A percentile compares a stretch with the other conserved stretches of the same genome.
Evolutionary conservation across 768 basidiomycete species (phyloP).

Genomic region (Chiua virens): DNA sequence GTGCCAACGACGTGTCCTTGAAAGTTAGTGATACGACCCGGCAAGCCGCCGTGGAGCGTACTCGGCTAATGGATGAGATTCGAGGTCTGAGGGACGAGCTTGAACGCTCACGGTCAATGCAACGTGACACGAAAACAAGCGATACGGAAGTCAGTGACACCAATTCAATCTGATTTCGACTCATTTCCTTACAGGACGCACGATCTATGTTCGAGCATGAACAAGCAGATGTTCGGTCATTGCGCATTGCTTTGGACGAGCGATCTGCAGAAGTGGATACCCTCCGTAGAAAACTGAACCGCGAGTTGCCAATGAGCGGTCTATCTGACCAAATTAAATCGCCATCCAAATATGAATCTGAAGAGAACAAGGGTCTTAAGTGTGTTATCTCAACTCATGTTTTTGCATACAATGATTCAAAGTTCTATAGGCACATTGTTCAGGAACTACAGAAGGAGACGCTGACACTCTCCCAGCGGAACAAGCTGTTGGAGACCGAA

Average conservation of each 20-base stretch:
- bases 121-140: slow-evolving; percentile 25
- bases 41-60: slow-evolving; percentile 50
- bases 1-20: slow-evolving; percentile 41
- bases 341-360: slow-evolving; percentile 52
- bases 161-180: not conserved
- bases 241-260: slow-evolving; percentile 37
- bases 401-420: not conserved
- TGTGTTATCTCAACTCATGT: slow-evolving; percentile 27
- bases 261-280: slow-evolving; percentile 54
- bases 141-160: slow-evolving; percentile 19
- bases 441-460: slow-evolving; percentile 88
- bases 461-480: slow-evolving; percentile 54
- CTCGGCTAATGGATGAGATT: slow-evolving; percentile 56
- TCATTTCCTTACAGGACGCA: slow-evolving; percentile 18
- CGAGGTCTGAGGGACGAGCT: slow-evolving; percentile 49
- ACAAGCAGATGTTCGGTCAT: slow-evolving; percentile 29
- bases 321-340: slow-evolving; percentile 30
- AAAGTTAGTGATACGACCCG: slow-evolving; percentile 49
- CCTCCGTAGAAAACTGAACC: slow-evolving; percentile 57
- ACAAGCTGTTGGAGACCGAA: slow-evolving; percentile 74
- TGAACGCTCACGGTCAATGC: slow-evolving; percentile 36
- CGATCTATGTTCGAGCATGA: slow-evolving; percentile 32
- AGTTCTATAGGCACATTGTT: slow-evolving; percentile 67
- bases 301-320: slow-evolving; percentile 52
- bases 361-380: slow-evolving; percentile 84